Evolutionary conservation across 441 rosid species (phyloP).

Genomic region (Brassica balearica): DNA sequence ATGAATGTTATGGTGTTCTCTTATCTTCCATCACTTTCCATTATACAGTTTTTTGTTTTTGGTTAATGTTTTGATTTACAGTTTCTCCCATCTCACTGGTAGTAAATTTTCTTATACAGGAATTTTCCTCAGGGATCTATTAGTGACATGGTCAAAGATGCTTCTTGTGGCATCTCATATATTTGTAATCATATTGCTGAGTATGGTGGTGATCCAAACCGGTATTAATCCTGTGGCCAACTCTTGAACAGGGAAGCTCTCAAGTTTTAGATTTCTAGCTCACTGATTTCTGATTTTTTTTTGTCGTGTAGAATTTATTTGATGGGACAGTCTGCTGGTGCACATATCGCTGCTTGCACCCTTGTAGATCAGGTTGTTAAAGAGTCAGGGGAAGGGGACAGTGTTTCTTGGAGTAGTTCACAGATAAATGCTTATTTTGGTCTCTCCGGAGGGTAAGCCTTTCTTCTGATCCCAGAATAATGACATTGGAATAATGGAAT

Average conservation of each 20-base stretch:
- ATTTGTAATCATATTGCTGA: slow-evolving; percentile 79
- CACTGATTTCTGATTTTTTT: slow-evolving; percentile 11
- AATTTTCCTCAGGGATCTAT: slow-evolving; percentile 97
- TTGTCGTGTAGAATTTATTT: slow-evolving; percentile 67
- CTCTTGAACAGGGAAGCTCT: slow-evolving; percentile 4
- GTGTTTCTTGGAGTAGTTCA: slow-evolving; percentile 78
- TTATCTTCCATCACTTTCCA: slow-evolving; percentile 13
- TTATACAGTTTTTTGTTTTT: background rate
- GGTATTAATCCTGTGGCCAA: slow-evolving; percentile 51
- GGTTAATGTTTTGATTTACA: background rate
- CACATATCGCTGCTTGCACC: slow-evolving; percentile 92
- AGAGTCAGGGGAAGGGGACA: slow-evolving; percentile 81
- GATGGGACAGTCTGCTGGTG: slow-evolving; percentile 99
- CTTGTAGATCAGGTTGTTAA: slow-evolving; percentile 89
- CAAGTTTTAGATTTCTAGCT: slow-evolving; percentile 14
- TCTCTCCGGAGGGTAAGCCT: slow-evolving; percentile 87
- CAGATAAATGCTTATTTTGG: slow-evolving; percentile 89
- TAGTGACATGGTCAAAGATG: slow-evolving; percentile 89
- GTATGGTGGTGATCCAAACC: slow-evolving; percentile 93
- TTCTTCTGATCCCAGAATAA: slow-evolving; percentile 21
- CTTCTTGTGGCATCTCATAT: slow-evolving; percentile 90
- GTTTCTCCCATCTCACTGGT: background rate
- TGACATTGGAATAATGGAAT: slow-evolving; percentile 18
- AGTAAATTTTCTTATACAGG: slow-evolving; percentile 49
- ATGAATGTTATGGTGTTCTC: slow-evolving; percentile 6